Conservation (phyloP, 805 yeast genomes). For the Candida jianshihensis region DNA sequence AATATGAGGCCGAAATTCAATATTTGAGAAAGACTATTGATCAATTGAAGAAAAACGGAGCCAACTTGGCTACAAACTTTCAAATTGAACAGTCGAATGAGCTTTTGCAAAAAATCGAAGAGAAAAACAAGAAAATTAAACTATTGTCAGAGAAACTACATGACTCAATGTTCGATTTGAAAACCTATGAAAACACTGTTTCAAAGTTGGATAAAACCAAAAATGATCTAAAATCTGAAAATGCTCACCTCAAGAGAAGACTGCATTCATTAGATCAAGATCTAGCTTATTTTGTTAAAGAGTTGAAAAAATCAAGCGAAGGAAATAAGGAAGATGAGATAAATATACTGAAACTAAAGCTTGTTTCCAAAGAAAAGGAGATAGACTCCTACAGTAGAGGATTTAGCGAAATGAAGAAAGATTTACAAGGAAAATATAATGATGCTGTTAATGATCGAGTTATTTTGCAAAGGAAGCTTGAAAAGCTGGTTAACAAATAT, state of each 20-base stretch:
- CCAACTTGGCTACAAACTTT: background rate
- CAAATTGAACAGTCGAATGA: constrained; percentile 22
- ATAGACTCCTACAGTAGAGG: constrained; percentile 11
- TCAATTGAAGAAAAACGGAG: constrained; percentile 2
- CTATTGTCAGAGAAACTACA: constrained; percentile 18
- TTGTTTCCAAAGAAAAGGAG: constrained; percentile 14
- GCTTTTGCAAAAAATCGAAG: constrained; percentile 20
- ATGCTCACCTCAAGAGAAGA: constrained; percentile 24
- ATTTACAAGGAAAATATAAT: constrained; percentile 22
- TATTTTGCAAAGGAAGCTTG: constrained; percentile 25
- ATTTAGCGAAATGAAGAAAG: constrained; percentile 27
- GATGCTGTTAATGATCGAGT: constrained; percentile 20
- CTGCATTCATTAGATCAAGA: constrained; percentile 26
- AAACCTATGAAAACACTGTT: constrained; percentile 23
- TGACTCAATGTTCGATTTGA: constrained; percentile 21
- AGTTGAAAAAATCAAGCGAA: background rate
- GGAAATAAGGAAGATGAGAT: constrained; percentile 4
- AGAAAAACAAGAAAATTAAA: constrained; percentile 18
- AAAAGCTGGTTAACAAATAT: constrained; percentile 22
- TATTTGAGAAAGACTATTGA: constrained; percentile 24
- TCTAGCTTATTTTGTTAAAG: constrained; percentile 15
- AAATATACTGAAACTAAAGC: constrained; percentile 10
- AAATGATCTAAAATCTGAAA: constrained; percentile 25
- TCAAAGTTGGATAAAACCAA: constrained; percentile 27
- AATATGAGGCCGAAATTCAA: constrained; percentile 29